A percentile compares a stretch with the other conserved stretches of the same genome.
Conservation (phyloP, 192 early-diverging fungal species). For the Coemansia sp. region DNA sequence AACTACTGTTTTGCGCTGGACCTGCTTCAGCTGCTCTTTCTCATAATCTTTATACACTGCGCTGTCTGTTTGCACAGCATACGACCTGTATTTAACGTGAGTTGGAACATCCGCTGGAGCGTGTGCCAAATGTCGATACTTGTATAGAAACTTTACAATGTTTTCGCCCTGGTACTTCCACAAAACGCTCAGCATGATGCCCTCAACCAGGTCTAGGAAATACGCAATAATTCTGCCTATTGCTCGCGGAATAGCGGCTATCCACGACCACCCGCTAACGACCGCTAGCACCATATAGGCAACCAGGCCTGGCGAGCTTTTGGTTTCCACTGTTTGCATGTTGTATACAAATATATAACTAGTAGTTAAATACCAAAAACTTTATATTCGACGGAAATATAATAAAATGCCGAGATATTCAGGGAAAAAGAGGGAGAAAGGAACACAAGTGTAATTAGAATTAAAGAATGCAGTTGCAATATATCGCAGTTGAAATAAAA, state of each 20-base stretch:
- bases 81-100: background rate
- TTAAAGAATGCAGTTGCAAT: background rate
- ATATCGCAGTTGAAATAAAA: background rate
- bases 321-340: background rate
- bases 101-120: background rate
- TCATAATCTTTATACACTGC: constrained; percentile 2
- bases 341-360: too few relatives aligned
- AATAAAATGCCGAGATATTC: background rate
- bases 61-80: constrained; percentile 11
- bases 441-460: background rate
- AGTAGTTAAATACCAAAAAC: background rate
- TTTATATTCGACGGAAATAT: background rate
- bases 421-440: background rate
- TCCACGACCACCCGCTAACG: constrained; percentile 20
- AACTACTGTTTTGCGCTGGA: background rate
- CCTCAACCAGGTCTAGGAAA: constrained; percentile 26
- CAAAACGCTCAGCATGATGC: constrained; percentile 17
- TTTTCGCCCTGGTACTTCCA: constrained; percentile 45
- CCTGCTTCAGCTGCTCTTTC: background rate
- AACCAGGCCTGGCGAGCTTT: background rate
- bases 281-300: background rate
- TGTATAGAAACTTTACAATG: constrained; percentile 22
- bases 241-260: constrained; percentile 20
- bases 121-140: constrained; percentile 8
- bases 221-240: background rate